A percentile compares a stretch with the other conserved stretches of the same genome.
Evolutionary conservation across 164 flowering plant species (phyloP).

Genomic region (Taxillus chinensis): DNA sequence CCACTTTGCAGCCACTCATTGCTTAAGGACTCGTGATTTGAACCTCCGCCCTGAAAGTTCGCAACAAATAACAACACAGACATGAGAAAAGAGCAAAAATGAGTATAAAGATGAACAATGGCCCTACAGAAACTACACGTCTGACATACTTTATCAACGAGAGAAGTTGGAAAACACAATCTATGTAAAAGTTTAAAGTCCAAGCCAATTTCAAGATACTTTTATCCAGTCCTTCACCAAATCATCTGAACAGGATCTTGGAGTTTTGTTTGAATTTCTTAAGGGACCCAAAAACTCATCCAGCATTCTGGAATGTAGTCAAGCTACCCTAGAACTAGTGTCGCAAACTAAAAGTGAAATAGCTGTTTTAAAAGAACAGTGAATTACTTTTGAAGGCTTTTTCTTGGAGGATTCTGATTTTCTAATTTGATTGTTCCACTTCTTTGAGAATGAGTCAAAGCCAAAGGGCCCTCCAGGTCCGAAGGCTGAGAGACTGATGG

Average conservation of each 20-base stretch:
- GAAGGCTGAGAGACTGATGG: conserved; percentile 86
- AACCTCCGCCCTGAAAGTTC: conserved; percentile 41
- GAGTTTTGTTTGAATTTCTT: too few species aligned
- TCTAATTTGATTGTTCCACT: conserved; percentile 54
- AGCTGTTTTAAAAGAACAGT: neutral
- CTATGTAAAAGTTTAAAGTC: too few species aligned
- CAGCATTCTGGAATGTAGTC: too few species aligned
- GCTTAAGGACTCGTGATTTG: conserved; percentile 81
- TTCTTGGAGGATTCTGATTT: conserved; percentile 50
- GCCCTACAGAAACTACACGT: neutral
- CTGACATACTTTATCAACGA: neutral
- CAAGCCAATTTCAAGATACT: too few species aligned
- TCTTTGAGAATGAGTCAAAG: conserved; percentile 60
- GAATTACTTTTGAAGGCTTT: conserved; percentile 47
- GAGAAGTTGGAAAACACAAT: too few species aligned
- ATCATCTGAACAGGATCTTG: too few species aligned
- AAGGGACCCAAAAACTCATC: too few species aligned
- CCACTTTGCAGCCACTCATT: conserved; percentile 89
- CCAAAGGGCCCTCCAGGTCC: conserved; percentile 87
- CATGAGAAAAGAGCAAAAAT: neutral
- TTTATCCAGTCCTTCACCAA: too few species aligned
- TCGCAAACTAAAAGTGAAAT: neutral
- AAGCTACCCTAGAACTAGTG: too few species aligned
- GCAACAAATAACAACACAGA: neutral
- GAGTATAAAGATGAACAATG: neutral